Evolutionary conservation across 352 stramenopile genomes (phyloP), one percentile per base, ranked within the genome.

Genomic region (Globisporangium megalacanthum): DNA sequence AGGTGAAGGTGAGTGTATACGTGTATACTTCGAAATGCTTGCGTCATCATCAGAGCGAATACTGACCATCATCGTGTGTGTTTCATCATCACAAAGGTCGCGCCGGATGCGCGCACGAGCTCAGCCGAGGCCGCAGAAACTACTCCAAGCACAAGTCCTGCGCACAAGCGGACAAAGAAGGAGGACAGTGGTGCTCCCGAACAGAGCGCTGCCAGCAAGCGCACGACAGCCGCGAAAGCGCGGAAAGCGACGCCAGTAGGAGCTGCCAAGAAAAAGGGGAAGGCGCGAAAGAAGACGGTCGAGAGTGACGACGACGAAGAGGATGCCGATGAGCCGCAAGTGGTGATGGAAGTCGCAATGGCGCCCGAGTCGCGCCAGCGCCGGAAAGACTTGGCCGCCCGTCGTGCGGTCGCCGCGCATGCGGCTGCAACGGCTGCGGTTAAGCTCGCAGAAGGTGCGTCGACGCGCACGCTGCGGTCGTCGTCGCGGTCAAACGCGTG

Each of bases 381-480:
- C 41, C 68, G 76, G 35, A 79, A 83, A 39, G 35, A 39, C 35
- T 9, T 39, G 62, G 66, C 80, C 17, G 80, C 79, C 3, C 72
- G 73, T 10, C 79, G 75, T 25, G 83, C 83, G 3, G 62, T 90
- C 11, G 79, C 67, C 8, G 79, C 77, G 9, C 67, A 79, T 20
- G 80, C 75, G 25, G 83, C 83, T n/a, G 83, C 83, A 9, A 79
- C 69, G 19, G 75, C 73, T 15, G 75, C 75, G 6, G 62, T 68
- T 4, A 85, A 81, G 57, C 57, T 39, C 14, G 62, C 66, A 14
- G 54, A 49, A 15, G 60, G 63, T 47, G 20, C 69, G 10, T 62
- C 61, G 2, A 62, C 53, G 5, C 67, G 72, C 65, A 75, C 72
- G 15, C 42, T 90, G 45, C 77, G 77, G 46, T 64, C 58, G 29